Percentiles rank a stretch among this genome's conserved stretches.
These are phyloP conservation scores for Scedosporium aurantiacum DNA, from an alignment of 2,329 filamentous ascomycete genomes.

Conservation along the genomic window DNA sequence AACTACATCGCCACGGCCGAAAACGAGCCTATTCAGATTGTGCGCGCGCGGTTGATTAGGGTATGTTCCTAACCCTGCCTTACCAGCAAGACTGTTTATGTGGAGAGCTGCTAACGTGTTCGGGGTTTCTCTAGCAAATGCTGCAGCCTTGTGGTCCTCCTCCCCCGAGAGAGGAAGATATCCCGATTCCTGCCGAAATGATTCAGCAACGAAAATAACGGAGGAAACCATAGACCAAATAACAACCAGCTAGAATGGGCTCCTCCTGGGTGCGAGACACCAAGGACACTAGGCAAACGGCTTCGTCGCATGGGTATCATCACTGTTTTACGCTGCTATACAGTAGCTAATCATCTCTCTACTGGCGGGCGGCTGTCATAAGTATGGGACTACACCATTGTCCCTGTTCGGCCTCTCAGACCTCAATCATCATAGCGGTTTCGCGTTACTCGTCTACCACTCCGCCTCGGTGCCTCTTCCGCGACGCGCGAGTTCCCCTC, in stretches of 20 bases:
- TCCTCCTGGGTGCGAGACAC: neutral
- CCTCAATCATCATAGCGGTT: neutral
- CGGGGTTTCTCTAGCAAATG: slow-evolving; percentile 44
- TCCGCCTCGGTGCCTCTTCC: neutral
- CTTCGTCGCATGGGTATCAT: neutral
- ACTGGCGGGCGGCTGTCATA: too few species aligned
- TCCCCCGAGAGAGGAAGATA: slow-evolving; percentile 41
- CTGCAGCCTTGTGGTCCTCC: slow-evolving; percentile 49
- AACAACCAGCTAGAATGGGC: too few species aligned
- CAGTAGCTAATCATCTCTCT: neutral
- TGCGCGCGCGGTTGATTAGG: slow-evolving; percentile 70
- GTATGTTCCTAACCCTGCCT: slow-evolving; percentile 25
- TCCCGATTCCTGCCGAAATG: slow-evolving; percentile 9
- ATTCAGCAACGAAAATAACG: neutral
- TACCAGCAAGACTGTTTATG: neutral
- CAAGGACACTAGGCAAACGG: neutral
- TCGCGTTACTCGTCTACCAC: neutral
- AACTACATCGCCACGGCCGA: slow-evolving; percentile 83
- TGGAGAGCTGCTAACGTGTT: slow-evolving; percentile 7
- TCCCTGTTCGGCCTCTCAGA: neutral
- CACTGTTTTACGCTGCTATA: neutral
- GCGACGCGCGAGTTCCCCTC: slow-evolving; percentile 11
- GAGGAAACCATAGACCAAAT: neutral
- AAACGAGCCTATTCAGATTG: slow-evolving; percentile 72
- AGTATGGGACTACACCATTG: neutral